Evolutionary conservation across 805 yeast genomes (phyloP).

Genomic region (Schwanniomyces yamadae): DNA sequence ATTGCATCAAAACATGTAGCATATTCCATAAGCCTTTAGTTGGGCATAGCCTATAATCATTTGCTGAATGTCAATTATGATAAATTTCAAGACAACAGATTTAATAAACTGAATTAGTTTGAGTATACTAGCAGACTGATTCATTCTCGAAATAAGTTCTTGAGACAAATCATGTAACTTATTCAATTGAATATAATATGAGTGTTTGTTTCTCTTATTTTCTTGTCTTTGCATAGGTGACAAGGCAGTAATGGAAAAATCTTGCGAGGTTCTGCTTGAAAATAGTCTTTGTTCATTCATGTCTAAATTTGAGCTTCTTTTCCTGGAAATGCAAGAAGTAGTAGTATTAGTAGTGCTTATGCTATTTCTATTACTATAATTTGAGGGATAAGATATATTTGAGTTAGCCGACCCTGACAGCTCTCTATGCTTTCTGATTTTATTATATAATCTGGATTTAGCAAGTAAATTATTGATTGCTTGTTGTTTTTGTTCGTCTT

Average conservation of each 20-base stretch:
- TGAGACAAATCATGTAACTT: constrained; percentile 16
- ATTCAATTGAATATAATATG: constrained; percentile 31
- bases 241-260: constrained; percentile 9
- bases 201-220: constrained; percentile 30
- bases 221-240: constrained; percentile 25
- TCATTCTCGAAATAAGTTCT: constrained; percentile 11
- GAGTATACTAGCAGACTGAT: constrained; percentile 14
- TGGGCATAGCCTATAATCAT: constrained; percentile 36
- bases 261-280: constrained; percentile 7
- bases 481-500: constrained; percentile 20
- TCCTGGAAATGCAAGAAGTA: constrained; percentile 19
- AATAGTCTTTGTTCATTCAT: constrained; percentile 1
- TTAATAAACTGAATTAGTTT: constrained; percentile 37
- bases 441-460: constrained; percentile 36
- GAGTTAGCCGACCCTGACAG: constrained; percentile 30
- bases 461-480: constrained; percentile 23
- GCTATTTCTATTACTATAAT: constrained; percentile 22
- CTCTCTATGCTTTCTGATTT: constrained; percentile 36
- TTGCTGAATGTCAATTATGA: constrained; percentile 34
- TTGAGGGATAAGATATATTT: constrained; percentile 16
- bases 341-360: constrained; percentile 20
- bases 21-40: constrained; percentile 10
- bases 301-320: constrained; percentile 8
- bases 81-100: constrained; percentile 32
- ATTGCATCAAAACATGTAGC: background rate